These are phyloP conservation scores for Syncephalis fuscata DNA, from an alignment of 371 early-diverging fungal species.

Conservation along the genomic window DNA sequence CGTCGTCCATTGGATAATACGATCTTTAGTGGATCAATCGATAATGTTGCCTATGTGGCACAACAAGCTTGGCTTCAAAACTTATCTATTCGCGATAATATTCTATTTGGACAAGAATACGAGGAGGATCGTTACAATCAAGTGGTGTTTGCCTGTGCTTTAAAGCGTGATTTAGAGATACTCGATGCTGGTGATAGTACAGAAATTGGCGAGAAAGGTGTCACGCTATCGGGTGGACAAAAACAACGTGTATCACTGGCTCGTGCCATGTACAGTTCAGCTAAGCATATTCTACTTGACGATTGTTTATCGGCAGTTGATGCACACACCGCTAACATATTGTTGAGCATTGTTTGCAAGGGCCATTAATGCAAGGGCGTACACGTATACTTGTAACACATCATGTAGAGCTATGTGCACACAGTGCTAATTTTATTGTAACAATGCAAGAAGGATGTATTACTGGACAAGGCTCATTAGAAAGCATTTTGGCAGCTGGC, in stretches of 20 bases:
- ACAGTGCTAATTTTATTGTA: background rate
- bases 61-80: conserved; percentile 81
- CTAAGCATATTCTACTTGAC: conserved; percentile 58
- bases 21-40: conserved; percentile 16
- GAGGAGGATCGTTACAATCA: conserved; percentile 45
- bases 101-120: conserved; percentile 60
- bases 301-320: conserved; percentile 73
- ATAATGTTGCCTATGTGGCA: conserved; percentile 54
- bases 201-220: conserved; percentile 81
- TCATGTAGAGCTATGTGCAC: conserved; percentile 26
- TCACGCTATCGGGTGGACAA: conserved; percentile 60
- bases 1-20: conserved; percentile 8
- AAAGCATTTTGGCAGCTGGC: background rate
- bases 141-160: conserved; percentile 40
- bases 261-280: conserved; percentile 65
- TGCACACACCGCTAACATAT: conserved; percentile 79
- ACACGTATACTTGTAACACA: conserved; percentile 83
- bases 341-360: conserved; percentile 44
- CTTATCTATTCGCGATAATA: conserved; percentile 67
- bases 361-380: conserved; percentile 48
- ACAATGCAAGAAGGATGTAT: background rate
- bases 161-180: conserved; percentile 56
- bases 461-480: background rate
- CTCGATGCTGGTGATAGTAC: conserved; percentile 78
- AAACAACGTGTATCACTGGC: conserved; percentile 70